Percentiles rank a stretch among this genome's conserved stretches.
phyloP scores from a whole-genome alignment of 768 basidiomycete species.

The Crepidotus variabilis region DNA sequence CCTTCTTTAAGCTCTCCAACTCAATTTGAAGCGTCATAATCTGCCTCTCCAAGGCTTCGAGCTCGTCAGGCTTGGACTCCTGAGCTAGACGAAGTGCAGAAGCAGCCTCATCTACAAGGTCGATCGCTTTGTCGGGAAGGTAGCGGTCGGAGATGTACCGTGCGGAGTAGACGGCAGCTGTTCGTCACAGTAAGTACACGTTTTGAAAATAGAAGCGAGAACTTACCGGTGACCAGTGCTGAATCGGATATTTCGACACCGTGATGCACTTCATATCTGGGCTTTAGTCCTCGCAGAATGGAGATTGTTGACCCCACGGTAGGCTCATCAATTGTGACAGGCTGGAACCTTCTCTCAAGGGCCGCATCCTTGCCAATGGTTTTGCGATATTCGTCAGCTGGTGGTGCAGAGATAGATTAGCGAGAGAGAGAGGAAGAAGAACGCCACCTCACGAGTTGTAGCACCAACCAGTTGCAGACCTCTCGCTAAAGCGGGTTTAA shows the following conservation, averaged over 20 bases:
- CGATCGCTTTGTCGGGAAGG: conserved; percentile 89
- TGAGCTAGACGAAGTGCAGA: conserved; percentile 84
- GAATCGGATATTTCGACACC: conserved; percentile 89
- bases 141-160: conserved; percentile 86
- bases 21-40: conserved; percentile 89
- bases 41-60: conserved; percentile 79
- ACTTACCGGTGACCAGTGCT: conserved; percentile 78
- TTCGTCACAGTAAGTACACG: neutral
- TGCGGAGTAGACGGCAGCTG: conserved; percentile 80
- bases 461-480: conserved; percentile 89
- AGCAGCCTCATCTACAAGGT: conserved; percentile 91
- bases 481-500: conserved; percentile 85
- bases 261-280: conserved; percentile 87
- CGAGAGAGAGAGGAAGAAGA: neutral
- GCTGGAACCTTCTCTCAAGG: conserved; percentile 88
- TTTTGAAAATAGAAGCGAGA: neutral
- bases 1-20: conserved; percentile 84
- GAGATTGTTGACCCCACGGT: conserved; percentile 81
- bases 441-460: conserved; percentile 65
- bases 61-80: conserved; percentile 81
- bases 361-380: conserved; percentile 92
- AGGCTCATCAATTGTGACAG: conserved; percentile 85
- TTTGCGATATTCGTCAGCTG: conserved; percentile 86
- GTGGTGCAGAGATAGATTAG: neutral
- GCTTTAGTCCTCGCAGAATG: conserved; percentile 82